Percentiles rank a stretch among this genome's conserved stretches.
Evolutionary conservation across 805 yeast species (phyloP).

Genomic region (Yarrowia sp.): DNA sequence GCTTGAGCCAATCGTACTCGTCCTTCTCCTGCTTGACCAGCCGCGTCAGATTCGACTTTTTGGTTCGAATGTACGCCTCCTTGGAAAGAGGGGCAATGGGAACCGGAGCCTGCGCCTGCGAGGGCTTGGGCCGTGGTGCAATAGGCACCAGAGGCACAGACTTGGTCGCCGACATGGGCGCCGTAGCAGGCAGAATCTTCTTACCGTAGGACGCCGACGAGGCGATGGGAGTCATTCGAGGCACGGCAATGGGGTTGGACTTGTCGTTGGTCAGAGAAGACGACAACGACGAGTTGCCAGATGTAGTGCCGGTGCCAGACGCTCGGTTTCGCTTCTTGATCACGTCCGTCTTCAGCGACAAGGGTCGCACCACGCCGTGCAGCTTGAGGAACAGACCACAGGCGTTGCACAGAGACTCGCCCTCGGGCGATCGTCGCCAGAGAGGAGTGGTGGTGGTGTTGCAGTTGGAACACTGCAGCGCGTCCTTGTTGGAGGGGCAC

Average conservation of each 20-base stretch:
- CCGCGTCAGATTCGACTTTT: conserved; percentile 35
- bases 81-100: conserved; percentile 37
- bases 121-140: conserved; percentile 32
- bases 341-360: conserved; percentile 91
- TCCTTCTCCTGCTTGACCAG: conserved; percentile 38
- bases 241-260: conserved; percentile 34
- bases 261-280: conserved; percentile 29
- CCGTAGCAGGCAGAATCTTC: conserved; percentile 29
- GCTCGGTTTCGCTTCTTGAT: conserved; percentile 87
- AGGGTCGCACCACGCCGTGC: conserved; percentile 94
- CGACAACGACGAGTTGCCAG: conserved; percentile 36
- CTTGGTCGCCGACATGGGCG: conserved; percentile 35
- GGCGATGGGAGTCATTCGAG: conserved; percentile 36
- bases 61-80: conserved; percentile 36
- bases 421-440: conserved; percentile 94
- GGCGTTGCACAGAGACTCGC: conserved; percentile 94
- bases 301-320: conserved; percentile 17
- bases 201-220: conserved; percentile 25
- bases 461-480: conserved; percentile 74
- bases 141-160: conserved; percentile 34
- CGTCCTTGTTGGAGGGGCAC: conserved; percentile 32
- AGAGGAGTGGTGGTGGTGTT: conserved; percentile 91
- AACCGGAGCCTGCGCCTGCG: conserved; percentile 27
- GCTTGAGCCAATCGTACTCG: conserved; percentile 32
- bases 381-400: conserved; percentile 92